Base-by-base conservation (phyloP, 2,329 filamentous ascomycete genomes). In the Tolypocladium amazonense region DNA sequence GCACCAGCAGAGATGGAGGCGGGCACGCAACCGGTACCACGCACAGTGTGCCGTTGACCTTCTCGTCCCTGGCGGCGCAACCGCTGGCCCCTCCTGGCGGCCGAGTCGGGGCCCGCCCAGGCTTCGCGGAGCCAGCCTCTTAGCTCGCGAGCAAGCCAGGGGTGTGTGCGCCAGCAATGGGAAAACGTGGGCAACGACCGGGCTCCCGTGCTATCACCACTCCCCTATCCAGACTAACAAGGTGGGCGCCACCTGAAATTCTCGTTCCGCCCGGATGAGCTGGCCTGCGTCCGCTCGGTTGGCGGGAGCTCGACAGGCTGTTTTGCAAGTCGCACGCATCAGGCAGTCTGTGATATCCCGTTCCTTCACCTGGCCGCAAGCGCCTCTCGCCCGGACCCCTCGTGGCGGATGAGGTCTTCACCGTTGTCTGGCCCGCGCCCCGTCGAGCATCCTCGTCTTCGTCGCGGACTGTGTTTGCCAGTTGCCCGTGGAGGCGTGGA, bases 151-250 rank as follows among this genome's bases (percentile, higher is more conserved):
- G 25, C 18, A 5, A 7, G 38, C 38, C 55, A n/a, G 55, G 37
- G 37, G 55, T 8, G 55, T 41, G 57, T 47, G 57, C 27, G 37
- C 38, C 38, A 45, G 6, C 57, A 23, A 37, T 25, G 25, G 23
- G 52, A 50, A 59, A 59, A 59, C 57, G 57, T 59, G 57, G 57
- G 30, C 52, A 25, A 27, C 9, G 39, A 56, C 57, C 52, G 20
- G 38, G 37, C 30, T 30, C 27, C 27, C 15, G 47, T n/a, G 50
- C 39, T 56, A 56, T 45, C 50, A 59, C 50, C 57, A 59, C 57
- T 43, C 57, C 57, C 38, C 39, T 6, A 39, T 30, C n/a, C 52
- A 27, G 7, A n/a, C 18, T 18, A 23, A 35, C 50, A n/a, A 30
- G 18, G 27, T 53, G 50, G 50, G 27, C 18, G 50, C 18, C 30